Base-by-base conservation (phyloP, 2,329 filamentous ascomycete genomes). In the Diplodia seriata region DNA sequence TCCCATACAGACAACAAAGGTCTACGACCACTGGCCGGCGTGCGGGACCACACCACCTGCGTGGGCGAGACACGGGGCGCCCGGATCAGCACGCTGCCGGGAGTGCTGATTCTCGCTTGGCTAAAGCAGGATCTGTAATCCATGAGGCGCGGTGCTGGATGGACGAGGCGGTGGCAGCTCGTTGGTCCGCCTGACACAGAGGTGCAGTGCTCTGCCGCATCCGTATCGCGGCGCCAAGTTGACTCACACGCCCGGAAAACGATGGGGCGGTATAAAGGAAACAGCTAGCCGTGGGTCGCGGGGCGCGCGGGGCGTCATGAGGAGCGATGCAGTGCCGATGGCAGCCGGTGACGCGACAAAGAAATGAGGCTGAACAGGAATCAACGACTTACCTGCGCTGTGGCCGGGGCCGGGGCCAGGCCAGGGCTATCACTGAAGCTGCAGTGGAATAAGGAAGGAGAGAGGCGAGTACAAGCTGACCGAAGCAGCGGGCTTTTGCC, bases 141-240 rank as follows among this genome's bases (percentile, higher is more conserved):
- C 20, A 49, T 20, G 43, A 18, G 14, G 51, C 14, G 12, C 20
- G 12, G 4, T 26, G 43, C 43, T 36, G 18, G 18, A 26, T 23
- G 33, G 54, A 40, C 33, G 31, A 29, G 53, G 53, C 31, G 29
- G 14, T 38, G 51, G 51, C 51, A 14, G 51, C 51, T 54, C 26
- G 51, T 56, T 56, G 53, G 54, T 40, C 54, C 54, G 31, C 54
- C 54, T 56, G 54, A 56, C 54, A 40, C 54, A 23, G 54, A 23
- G 54, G 31, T 36, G 43, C 43, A n/a, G 43, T 47, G 33, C 54
- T 11, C 54, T 29, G 54, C 31, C 54, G 54, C 31, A 20, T 56
- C 23, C 54, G 54, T 40, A 20, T 47, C 8, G 54, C 33, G 33
- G 56, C 56, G 36, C 36, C 56, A 29, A 40, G 56, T 29, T 59